Base-by-base conservation (phyloP, 108 stramenopile species). In the Cyclotella choctawhatcheeana region DNA sequence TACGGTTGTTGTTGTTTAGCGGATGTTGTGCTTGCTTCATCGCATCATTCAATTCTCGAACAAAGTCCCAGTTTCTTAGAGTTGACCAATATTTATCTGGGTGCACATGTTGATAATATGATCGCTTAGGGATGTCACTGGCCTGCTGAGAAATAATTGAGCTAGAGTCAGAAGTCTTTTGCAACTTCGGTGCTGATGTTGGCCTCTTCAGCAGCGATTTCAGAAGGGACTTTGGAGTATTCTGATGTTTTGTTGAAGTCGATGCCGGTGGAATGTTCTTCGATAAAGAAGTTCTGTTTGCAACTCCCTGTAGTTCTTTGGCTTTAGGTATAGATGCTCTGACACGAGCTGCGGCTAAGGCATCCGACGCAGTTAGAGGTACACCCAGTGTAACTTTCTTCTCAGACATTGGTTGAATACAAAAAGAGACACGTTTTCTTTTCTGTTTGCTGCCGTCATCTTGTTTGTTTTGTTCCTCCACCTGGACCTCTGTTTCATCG, bases 61-160 rank as follows among this genome's bases (percentile, higher is more conserved):
- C 26, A 30, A 77, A 78, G 48, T 82, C 77, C 81, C 81, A 82
- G 43, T 54, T 51, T 0, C 77, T 30, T 43, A 82, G 20, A 16
- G 31, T 51, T 17, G 66, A 62, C 76, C 76, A 82, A 44, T 65
- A 78, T 43, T 77, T 74, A 26, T 82, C 81, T 32, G 71, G 81
- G 26, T 78, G 73, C 22, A 81, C 56, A 21, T 53, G 59, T 58
- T 52, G 73, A 44, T 74, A 81, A 47, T 74, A 74, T 17, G 73
- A 58, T 22, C 60, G 67, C 47, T 74, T 59, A 16, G 44, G 14
- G 8, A 59, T 44, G 22, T 32, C 53, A 30, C 29, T 31, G 37
- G 26, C 25, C 3, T 44, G 62, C 33, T 31, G 64, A 0, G 48
- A 63, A 8, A 47, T 70, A 22, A 24, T 32, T 1, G 70, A 13